Evolutionary conservation across 1,139 yeast genomes (phyloP).

Genomic region (Arxiozyma slooffiae): DNA sequence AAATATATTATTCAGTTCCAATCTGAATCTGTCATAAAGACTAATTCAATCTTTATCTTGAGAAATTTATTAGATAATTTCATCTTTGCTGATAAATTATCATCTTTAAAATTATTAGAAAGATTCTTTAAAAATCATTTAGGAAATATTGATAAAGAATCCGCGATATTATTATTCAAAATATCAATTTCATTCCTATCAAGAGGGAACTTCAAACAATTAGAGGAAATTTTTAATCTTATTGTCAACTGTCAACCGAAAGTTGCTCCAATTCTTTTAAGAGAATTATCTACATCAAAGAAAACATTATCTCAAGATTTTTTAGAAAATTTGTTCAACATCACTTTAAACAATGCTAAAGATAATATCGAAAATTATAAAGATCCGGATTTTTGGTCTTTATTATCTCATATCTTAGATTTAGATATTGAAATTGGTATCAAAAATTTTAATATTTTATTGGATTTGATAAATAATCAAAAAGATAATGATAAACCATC

Average conservation of each 20-base stretch:
- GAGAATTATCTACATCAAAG: conserved; percentile 34
- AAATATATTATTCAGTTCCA: conserved; percentile 12
- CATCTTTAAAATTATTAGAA: conserved; percentile 14
- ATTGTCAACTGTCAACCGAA: conserved; percentile 33
- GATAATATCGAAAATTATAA: conserved; percentile 2
- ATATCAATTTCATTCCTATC: conserved; percentile 18
- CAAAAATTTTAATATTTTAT: conserved; percentile 29
- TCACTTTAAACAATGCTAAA: conserved; percentile 17
- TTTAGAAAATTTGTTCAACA: conserved; percentile 32
- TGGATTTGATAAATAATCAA: conserved; percentile 23
- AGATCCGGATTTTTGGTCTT: conserved; percentile 32
- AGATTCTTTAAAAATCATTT: conserved; percentile 14
- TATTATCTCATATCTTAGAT: conserved; percentile 38
- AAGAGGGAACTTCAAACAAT: conserved; percentile 22
- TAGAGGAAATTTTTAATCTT: conserved; percentile 37
- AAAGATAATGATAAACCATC: conserved; percentile 8
- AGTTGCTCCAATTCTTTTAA: conserved; percentile 36
- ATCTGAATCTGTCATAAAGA: not conserved
- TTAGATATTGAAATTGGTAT: conserved; percentile 47
- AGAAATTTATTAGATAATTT: conserved; percentile 11
- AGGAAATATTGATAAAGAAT: conserved; percentile 6
- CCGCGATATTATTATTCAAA: conserved; percentile 18
- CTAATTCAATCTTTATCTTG: conserved; percentile 4
- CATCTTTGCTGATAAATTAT: conserved; percentile 13
- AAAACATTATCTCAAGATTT: conserved; percentile 43